phyloP scores from a whole-genome alignment of 768 basidiomycete species.

The Rhodocollybia butyracea region DNA sequence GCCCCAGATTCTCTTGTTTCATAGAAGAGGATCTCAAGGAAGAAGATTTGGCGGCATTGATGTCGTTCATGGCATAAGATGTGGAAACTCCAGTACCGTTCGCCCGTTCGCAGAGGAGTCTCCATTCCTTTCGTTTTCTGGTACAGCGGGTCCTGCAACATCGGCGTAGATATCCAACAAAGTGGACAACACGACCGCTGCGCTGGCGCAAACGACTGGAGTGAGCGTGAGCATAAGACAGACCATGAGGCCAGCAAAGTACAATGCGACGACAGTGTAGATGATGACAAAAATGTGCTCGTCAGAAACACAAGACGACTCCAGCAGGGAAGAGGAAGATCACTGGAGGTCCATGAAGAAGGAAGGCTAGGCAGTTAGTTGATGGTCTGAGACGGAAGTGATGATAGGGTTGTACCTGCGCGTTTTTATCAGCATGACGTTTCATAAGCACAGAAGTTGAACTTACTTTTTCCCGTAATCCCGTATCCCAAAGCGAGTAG shows the following conservation, averaged over 20 bases:
- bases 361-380: conserved; percentile 98
- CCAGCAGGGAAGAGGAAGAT: conserved; percentile 98
- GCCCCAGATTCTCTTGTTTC: conserved; percentile 68
- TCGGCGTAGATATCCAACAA: conserved; percentile 90
- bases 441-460: no score
- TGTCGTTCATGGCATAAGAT: conserved; percentile 33
- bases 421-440: no score
- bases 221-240: conserved; percentile 97
- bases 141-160: conserved; percentile 57
- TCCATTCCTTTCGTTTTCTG: conserved; percentile 19
- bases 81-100: conserved; percentile 24
- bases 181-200: conserved; percentile 87
- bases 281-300: conserved; percentile 99
- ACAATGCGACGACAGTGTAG: conserved; percentile 92
- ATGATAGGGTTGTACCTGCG: conserved; percentile 92
- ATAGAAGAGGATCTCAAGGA: conserved; percentile 31
- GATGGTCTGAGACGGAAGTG: conserved; percentile 98
- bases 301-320: conserved; percentile 94
- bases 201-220: conserved; percentile 91
- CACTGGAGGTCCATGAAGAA: conserved; percentile 99
- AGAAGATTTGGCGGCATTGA: conserved; percentile 37
- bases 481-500: conserved; percentile 99
- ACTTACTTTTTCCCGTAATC: conserved; percentile 94
- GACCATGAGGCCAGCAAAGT: conserved; percentile 99
- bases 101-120: conserved; percentile 21